Conservation (phyloP, 2,329 filamentous ascomycete genomes). For the Delphinella strobiligena region DNA sequence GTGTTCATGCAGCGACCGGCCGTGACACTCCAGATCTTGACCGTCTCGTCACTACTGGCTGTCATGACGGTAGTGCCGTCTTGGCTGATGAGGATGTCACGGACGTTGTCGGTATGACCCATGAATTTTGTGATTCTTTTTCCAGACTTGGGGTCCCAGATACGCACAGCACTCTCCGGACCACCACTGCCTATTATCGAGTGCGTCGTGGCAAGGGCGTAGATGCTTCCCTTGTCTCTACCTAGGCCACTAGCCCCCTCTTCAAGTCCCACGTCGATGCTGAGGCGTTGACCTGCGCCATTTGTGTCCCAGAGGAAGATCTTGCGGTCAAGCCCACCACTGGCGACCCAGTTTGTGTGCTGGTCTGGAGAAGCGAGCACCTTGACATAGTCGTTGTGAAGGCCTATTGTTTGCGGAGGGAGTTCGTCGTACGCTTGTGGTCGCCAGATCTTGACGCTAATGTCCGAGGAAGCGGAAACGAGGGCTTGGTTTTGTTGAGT, state of each 20-base stretch:
- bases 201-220: slow-evolving; percentile 70
- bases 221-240: slow-evolving; percentile 83
- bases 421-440: slow-evolving; percentile 52
- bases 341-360: slow-evolving; percentile 75
- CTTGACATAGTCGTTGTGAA: slow-evolving; percentile 94
- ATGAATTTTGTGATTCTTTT: slow-evolving; percentile 93
- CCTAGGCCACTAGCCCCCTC: slow-evolving; percentile 58
- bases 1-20: slow-evolving; percentile 96
- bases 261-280: slow-evolving; percentile 75
- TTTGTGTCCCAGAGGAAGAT: slow-evolving; percentile 90
- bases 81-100: slow-evolving; percentile 80
- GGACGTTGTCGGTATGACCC: slow-evolving; percentile 88
- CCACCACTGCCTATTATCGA: slow-evolving; percentile 83
- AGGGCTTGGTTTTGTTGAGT: slow-evolving; percentile 67
- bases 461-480: slow-evolving; percentile 85
- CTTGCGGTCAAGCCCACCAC: slow-evolving; percentile 83
- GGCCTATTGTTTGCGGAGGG: slow-evolving; percentile 69
- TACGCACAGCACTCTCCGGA: slow-evolving; percentile 79
- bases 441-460: slow-evolving; percentile 86
- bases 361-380: slow-evolving; percentile 68
- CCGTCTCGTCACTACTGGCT: slow-evolving; percentile 87
- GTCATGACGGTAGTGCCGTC: slow-evolving; percentile 86
- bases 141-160: slow-evolving; percentile 84
- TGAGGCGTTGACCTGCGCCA: slow-evolving; percentile 71
- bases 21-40: slow-evolving; percentile 96